Base-by-base conservation (phyloP, 768 basidiomycete species). In the Glaciozyma antarctica region DNA sequence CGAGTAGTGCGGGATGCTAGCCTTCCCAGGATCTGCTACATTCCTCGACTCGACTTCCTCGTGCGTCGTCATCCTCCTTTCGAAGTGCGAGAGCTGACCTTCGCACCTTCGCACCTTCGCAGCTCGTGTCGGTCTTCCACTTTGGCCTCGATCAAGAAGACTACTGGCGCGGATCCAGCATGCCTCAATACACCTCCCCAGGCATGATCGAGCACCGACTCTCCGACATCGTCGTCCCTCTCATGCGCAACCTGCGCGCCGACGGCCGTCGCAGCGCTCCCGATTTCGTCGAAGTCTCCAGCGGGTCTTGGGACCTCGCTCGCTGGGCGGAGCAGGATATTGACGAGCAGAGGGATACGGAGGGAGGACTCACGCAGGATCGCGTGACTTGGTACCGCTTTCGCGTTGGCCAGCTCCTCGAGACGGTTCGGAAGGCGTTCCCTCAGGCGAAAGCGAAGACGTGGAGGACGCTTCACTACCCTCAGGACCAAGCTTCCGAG, bases 131-230 rank as follows among this genome's bases (percentile, higher is more conserved):
- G 52, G 64, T 71, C n/a, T 69, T 69, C 61, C 73, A 74, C 68
- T 74, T 69, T 44, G 73, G 73, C 45, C 63, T 74, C 54, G 73
- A 74, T 47, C 69, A 74, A 57, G 71, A 74, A 58, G 71, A 72
- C 49, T 72, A 67, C 63, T 74, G 71, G 71, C 45, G 62, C 15
- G 63, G 63, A 22, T 63, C 60, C 5, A 61, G 64, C 34, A 61
- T 69, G 61, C 68, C 70, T 38, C 65, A 67, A 43, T 74, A 72
- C 61, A 34, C 62, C 41, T 59, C 63, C 8, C 71, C 73, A 22
- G 73, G 71, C 38, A 53, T 69, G 26, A 64, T 74, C 44, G 73
- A 74, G 61, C 65, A 72, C 47, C 73, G 73, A 32, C 55, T 74
- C 21, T 51, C 41, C 32, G 64, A 70, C 47, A 53, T 66, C n/a